Evolutionary conservation across 2,329 filamentous ascomycete species (phyloP).

Genomic region (Neophaeococcomyces mojaviensis): DNA sequence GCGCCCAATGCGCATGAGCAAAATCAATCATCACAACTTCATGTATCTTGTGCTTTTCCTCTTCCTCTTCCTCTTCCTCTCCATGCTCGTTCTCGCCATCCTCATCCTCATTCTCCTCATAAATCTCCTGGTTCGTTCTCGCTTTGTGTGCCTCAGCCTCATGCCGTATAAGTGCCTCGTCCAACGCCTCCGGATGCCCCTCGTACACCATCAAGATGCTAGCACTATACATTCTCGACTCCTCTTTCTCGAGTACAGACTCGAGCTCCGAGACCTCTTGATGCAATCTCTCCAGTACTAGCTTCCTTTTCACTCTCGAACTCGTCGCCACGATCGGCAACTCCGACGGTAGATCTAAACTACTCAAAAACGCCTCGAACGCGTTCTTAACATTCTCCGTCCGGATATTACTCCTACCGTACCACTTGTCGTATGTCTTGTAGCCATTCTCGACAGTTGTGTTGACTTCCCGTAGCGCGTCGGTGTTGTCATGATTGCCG

Average conservation of each 20-base stretch:
- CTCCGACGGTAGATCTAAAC: constrained; percentile 27
- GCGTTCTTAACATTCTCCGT: constrained; percentile 48
- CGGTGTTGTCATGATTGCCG: constrained; percentile 26
- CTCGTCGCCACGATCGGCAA: constrained; percentile 18
- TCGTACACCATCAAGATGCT: constrained; percentile 61
- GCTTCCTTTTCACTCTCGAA: constrained; percentile 26
- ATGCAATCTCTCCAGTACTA: constrained; percentile 36
- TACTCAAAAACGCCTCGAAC: constrained; percentile 50
- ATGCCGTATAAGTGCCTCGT: constrained; percentile 41
- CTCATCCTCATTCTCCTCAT: constrained; percentile 33
- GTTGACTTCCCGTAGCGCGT: constrained; percentile 21
- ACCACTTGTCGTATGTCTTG: constrained; percentile 58
- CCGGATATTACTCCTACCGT: constrained; percentile 52
- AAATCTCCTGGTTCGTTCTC: constrained; percentile 30
- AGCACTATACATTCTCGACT: constrained; percentile 61
- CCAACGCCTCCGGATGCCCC: constrained; percentile 51
- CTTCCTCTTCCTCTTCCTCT: constrained; percentile 50
- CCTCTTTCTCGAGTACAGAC: constrained; percentile 45
- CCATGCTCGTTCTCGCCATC: constrained; percentile 44
- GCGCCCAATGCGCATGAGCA: constrained; percentile 80
- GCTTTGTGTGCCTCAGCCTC: constrained; percentile 24
- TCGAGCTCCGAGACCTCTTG: constrained; percentile 38
- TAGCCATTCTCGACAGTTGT: constrained; percentile 42
- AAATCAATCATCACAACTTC: constrained; percentile 91
- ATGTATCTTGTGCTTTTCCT: constrained; percentile 58